Conservation (phyloP, 768 basidiomycete species). For the Psilocybe subaeruginosa region DNA sequence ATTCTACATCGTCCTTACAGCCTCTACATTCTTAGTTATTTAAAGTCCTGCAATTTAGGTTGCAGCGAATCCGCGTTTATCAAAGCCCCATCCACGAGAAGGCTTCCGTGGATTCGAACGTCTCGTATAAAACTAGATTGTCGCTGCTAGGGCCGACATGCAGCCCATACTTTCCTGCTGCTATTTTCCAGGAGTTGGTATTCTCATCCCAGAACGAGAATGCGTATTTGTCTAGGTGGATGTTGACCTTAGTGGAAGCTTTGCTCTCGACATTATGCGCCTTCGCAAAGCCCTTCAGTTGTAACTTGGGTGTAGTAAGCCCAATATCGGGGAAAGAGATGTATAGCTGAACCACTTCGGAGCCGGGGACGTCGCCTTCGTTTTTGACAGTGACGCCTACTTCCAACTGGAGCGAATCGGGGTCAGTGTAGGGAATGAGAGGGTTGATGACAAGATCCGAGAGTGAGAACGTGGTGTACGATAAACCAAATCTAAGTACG, state of each 20-base stretch:
- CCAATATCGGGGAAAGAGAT: slow-evolving; percentile 52
- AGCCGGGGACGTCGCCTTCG: slow-evolving; percentile 53
- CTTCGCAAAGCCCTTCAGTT: slow-evolving; percentile 72
- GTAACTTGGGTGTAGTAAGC: slow-evolving; percentile 56
- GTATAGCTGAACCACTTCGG: slow-evolving; percentile 72
- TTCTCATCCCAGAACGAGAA: slow-evolving; percentile 65
- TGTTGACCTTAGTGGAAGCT: slow-evolving; percentile 34
- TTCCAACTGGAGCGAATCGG: slow-evolving; percentile 34
- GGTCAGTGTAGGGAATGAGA: slow-evolving; percentile 20
- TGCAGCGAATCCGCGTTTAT: neutral
- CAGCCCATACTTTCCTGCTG: slow-evolving; percentile 52
- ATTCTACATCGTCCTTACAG: too few species aligned
- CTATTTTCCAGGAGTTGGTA: slow-evolving; percentile 49
- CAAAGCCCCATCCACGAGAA: slow-evolving; percentile 19
- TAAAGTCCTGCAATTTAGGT: too few species aligned
- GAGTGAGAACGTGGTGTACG: slow-evolving; percentile 72
- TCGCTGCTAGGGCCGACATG: slow-evolving; percentile 45
- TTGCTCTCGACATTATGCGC: slow-evolving; percentile 54
- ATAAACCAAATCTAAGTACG: slow-evolving; percentile 61
- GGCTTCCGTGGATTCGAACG: slow-evolving; percentile 19
- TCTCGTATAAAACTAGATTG: slow-evolving; percentile 26
- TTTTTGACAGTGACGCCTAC: slow-evolving; percentile 57
- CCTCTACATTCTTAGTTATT: too few species aligned
- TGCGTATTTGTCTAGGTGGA: slow-evolving; percentile 68
- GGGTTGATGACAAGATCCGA: slow-evolving; percentile 45